Base-by-base conservation (phyloP, 2,329 filamentous ascomycete species). In the Fusarium veterinarium region DNA sequence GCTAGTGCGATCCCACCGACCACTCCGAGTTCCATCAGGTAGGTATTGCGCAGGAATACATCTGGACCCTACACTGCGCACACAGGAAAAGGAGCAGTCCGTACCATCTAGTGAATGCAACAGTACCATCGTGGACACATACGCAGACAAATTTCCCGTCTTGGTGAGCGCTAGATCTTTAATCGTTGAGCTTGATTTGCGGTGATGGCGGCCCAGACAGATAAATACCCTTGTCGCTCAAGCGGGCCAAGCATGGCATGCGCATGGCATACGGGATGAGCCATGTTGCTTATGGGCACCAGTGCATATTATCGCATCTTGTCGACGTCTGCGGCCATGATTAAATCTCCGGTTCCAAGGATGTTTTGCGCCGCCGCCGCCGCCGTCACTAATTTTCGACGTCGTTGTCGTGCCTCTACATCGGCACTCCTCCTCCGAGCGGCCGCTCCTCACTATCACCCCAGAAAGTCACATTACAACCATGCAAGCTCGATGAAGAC, bases 71-170 rank as follows among this genome's bases (percentile, higher is more conserved):
- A 59, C 55, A 48, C 49, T 53, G 59, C 48, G 46, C 62, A 38
- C 38, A 38, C 53, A 64, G 60, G 63, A 53, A 64, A 67, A 68
- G 69, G 71, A 62, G 28, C 51, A 67, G 52, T 52, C 59, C 62
- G 75, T 72, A 73, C 76, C 67, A 65, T 65, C 66, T 71, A 59
- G 65, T 46, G 68, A 69, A 74, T 80, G 77, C 65, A 68, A 80
- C 78, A 70, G 75, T 79, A 70, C 64, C 78, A 79, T 80, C 77
- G 76, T 75, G 75, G 74, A 77, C 72, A 57, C 75, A 78, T 77
- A 75, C 67, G 73, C 58, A 55, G 51, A 72, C 48, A 72, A 62
- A 74, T 74, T 75, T 74, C 72, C 67, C 73, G 67, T 64, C 41
- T 49, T 58, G 38, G 41, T 67, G 48, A 65, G 45, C 37, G 42